Evolutionary conservation across 371 early-diverging fungal species (phyloP).

Genomic region (Mortierella sp.): DNA sequence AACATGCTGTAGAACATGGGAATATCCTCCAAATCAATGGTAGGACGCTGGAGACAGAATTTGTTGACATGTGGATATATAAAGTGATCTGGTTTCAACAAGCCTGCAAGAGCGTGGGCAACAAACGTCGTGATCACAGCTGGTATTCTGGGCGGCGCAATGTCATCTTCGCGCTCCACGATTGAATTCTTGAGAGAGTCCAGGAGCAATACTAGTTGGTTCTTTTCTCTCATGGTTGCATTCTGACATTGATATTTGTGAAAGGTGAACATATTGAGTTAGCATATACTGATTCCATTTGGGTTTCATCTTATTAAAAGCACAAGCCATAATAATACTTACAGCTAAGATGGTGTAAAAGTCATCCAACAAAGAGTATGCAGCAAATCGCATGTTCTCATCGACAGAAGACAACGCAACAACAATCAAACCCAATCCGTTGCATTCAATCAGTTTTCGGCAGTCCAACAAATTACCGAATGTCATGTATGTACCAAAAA

Average conservation of each 20-base stretch:
- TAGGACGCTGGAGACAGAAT: slow-evolving; percentile 79
- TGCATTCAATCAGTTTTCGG: slow-evolving; percentile 75
- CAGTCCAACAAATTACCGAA: slow-evolving; percentile 68
- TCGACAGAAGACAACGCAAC: slow-evolving; percentile 71
- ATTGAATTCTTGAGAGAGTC: slow-evolving; percentile 80
- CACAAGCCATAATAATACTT: slow-evolving; percentile 14
- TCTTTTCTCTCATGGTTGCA: slow-evolving; percentile 71
- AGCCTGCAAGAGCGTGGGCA: slow-evolving; percentile 71
- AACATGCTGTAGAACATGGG: slow-evolving; percentile 86
- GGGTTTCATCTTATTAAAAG: not conserved
- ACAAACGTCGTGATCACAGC: slow-evolving; percentile 75
- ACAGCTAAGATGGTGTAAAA: slow-evolving; percentile 72
- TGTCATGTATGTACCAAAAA: slow-evolving; percentile 73
- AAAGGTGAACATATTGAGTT: not conserved
- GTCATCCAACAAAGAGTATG: slow-evolving; percentile 76
- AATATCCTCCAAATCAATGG: slow-evolving; percentile 82
- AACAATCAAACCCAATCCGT: slow-evolving; percentile 76
- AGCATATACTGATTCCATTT: not conserved
- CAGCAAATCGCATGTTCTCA: slow-evolving; percentile 68
- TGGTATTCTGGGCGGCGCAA: slow-evolving; percentile 70
- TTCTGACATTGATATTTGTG: slow-evolving; percentile 14
- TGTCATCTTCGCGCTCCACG: slow-evolving; percentile 58
- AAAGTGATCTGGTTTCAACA: slow-evolving; percentile 78
- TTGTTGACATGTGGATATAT: slow-evolving; percentile 82
- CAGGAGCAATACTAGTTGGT: slow-evolving; percentile 73